These are phyloP conservation scores for Leptographium lundbergii DNA, from an alignment of 2,329 filamentous ascomycete genomes.

Conservation along the genomic window DNA sequence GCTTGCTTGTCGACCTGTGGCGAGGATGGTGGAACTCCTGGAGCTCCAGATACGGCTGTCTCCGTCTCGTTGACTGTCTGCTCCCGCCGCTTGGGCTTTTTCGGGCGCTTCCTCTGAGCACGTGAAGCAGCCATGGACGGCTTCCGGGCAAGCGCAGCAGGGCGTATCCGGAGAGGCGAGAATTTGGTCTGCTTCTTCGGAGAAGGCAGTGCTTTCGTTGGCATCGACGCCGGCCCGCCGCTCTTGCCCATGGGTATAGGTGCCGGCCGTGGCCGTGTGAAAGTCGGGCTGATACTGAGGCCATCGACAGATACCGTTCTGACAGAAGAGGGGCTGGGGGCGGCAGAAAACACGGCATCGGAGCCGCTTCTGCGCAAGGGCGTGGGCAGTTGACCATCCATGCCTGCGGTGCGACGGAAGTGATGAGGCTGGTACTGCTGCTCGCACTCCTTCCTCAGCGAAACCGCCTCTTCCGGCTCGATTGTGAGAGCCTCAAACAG, in stretches of 20 bases:
- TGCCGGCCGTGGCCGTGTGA: constrained; percentile 8
- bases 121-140: constrained; percentile 17
- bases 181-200: background rate
- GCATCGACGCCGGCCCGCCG: background rate
- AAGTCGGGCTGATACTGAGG: constrained; percentile 1
- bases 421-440: constrained; percentile 2
- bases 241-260: background rate
- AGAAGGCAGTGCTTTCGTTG: background rate
- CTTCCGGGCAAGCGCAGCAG: constrained; percentile 14
- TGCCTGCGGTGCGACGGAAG: background rate
- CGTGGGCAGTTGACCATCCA: background rate
- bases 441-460: background rate
- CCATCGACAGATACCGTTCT: background rate
- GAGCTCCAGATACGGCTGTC: background rate
- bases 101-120: constrained; percentile 28
- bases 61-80: background rate
- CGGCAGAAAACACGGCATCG: background rate
- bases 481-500: constrained; percentile 18
- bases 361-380: background rate
- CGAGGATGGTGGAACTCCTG: background rate
- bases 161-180: constrained; percentile 10
- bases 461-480: constrained; percentile 9
- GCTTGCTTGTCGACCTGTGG: background rate
- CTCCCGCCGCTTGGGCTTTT: constrained; percentile 17
- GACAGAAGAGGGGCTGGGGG: background rate